Percentiles rank a stretch among this genome's conserved stretches.
phyloP scores from a whole-genome alignment of 2,329 filamentous ascomycete genomes.

The Nothomitra cinnamomea region DNA sequence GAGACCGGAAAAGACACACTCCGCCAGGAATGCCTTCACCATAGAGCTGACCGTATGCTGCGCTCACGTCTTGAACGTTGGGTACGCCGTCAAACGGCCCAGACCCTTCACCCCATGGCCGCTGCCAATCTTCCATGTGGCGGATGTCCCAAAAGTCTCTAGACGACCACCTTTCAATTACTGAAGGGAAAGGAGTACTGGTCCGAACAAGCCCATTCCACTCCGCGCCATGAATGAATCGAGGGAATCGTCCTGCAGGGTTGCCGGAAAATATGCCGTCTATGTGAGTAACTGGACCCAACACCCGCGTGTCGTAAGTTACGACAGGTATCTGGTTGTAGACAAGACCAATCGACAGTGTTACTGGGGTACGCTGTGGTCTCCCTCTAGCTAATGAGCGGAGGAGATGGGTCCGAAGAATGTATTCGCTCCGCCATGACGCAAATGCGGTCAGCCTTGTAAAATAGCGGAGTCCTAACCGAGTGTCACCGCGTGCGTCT shows the following conservation, averaged over 20 bases:
- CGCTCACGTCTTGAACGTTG: constrained; percentile 83
- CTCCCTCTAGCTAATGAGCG: constrained; percentile 70
- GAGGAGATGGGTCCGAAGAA: constrained; percentile 68
- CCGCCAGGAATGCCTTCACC: constrained; percentile 80
- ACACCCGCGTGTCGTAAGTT: constrained; percentile 73
- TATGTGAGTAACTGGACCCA: constrained; percentile 61
- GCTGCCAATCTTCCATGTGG: constrained; percentile 63
- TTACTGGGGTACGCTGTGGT: constrained; percentile 28
- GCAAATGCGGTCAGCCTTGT: constrained; percentile 64
- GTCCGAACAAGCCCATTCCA: constrained; percentile 62
- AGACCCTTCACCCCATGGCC: constrained; percentile 60
- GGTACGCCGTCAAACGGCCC: constrained; percentile 59
- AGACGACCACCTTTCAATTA: constrained; percentile 66
- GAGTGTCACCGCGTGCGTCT: constrained; percentile 27
- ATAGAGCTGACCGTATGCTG: constrained; percentile 64
- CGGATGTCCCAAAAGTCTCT: constrained; percentile 57
- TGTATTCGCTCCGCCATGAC: constrained; percentile 95
- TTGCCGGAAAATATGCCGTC: constrained; percentile 60
- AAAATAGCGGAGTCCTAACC: constrained; percentile 63
- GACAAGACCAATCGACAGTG: constrained; percentile 36
- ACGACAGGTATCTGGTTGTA: constrained; percentile 45
- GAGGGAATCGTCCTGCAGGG: constrained; percentile 50
- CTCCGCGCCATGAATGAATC: constrained; percentile 68
- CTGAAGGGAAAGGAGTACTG: constrained; percentile 64
- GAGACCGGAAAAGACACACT: constrained; percentile 57